Percentiles rank a stretch among this genome's conserved stretches.
Conservation (phyloP, 176 grass and related monocot genomes). For the Saccharum spontaneum region DNA sequence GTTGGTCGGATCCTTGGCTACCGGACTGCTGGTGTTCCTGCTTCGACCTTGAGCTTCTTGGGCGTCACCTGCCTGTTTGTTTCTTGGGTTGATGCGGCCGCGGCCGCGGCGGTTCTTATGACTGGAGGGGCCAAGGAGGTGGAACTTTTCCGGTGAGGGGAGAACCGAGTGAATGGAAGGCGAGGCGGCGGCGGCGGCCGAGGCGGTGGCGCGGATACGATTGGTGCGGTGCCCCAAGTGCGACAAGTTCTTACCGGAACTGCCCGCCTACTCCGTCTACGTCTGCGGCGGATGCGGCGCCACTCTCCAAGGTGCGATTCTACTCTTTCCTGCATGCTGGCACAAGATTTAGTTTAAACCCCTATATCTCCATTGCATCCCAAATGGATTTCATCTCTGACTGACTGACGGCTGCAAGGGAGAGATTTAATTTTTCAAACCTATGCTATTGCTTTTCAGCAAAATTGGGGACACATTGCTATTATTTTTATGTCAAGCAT, state of each 20-base stretch:
- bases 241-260: constrained; percentile 95
- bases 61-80: not conserved
- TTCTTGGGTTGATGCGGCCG: constrained; percentile 5
- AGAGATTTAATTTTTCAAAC: not conserved
- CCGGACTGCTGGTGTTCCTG: not conserved
- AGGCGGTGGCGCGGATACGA: constrained; percentile 54
- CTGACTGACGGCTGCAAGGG: not conserved
- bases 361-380: not conserved
- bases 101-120: not conserved
- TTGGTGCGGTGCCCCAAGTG: constrained; percentile 94
- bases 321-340: not conserved
- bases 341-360: not conserved
- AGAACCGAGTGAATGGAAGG: constrained; percentile 33
- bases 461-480: not conserved
- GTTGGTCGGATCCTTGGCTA: not conserved
- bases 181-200: constrained; percentile 23
- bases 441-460: not conserved
- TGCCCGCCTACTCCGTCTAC: constrained; percentile 81
- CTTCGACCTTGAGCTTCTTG: not conserved
- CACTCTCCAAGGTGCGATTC: constrained; percentile 63
- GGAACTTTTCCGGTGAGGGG: not conserved
- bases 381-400: not conserved
- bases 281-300: constrained; percentile 86
- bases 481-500: not conserved
- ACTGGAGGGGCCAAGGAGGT: not conserved